Evolutionary conservation across 139 green algal genomes (phyloP), one percentile per base, ranked within the genome.

Genomic region (Klebsormidium nitens): DNA sequence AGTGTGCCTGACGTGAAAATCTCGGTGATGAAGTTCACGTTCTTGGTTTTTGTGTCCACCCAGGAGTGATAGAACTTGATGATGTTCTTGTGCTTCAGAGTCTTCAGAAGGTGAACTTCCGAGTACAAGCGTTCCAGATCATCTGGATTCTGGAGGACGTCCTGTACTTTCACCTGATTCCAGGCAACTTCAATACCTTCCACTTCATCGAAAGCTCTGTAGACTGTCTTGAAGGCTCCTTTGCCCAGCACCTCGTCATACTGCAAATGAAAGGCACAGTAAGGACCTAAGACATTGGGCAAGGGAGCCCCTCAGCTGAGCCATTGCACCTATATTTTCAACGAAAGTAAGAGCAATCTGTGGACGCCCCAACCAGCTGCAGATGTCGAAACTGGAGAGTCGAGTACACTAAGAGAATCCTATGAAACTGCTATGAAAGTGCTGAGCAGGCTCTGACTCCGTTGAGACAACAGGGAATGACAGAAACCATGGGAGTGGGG

Each of bases 11-110:
- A 89, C 0, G 93, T 97, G 84, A 99, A 99, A 35, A 98, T 86
- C 81, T 99, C 95, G 5, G 94, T 99, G 77, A 99, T 97, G 80
- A 99, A 98, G 80, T 98, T 99, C 66, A 98, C 83, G 17, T 85
- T 91, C 52, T 85, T 72, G 35, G 71, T 84, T 73, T 95, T 88
- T 34, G 82, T 50, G 68, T 97, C 91, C 48, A 96, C 80, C 95
- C 95, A 99, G 5, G 81, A 95, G 75, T 95, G 89, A 60, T 92
- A 94, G 61, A 98, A 95, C 37, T 86, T 94, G 87, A 99, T 98
- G 72, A 99, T 96, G 76, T 95, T 95, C 73, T 95, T 96, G 84
- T 99, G 91, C 73, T 95, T 93, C 3, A 99, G 85, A 62, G 89
- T 83, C 80, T 97, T 97, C 3, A 99, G 82, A 68, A 99, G 88